Conservation (phyloP, 371 early-diverging fungal species). For the Haplosporangium sp. region DNA sequence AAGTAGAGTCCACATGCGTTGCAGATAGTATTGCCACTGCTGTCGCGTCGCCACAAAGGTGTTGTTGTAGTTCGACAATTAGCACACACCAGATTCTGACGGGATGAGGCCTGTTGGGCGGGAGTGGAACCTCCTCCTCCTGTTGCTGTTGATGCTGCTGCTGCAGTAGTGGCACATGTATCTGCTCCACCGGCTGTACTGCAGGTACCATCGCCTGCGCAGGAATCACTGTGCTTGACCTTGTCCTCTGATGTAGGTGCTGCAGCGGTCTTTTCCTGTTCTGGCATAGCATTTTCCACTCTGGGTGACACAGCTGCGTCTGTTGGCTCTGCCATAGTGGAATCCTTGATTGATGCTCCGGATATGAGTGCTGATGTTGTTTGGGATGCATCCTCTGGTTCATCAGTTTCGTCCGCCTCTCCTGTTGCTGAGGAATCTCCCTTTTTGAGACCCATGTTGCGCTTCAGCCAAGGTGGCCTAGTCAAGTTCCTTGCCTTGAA, state of each 20-base stretch:
- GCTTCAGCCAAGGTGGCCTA: slow-evolving; percentile 84
- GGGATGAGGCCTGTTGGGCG: slow-evolving; percentile 36
- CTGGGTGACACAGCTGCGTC: not conserved
- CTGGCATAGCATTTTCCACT: not conserved
- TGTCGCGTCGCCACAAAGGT: slow-evolving; percentile 91
- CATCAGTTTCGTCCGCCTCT: slow-evolving; percentile 38
- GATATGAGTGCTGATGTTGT: not conserved
- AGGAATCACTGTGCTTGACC: too few species aligned
- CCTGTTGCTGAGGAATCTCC: slow-evolving; percentile 14
- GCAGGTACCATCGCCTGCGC: too few species aligned
- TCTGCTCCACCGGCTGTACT: too few species aligned
- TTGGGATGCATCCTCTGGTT: slow-evolving; percentile 13
- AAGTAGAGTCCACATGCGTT: slow-evolving; percentile 92
- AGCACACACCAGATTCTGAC: slow-evolving; percentile 72
- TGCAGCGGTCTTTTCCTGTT: too few species aligned
- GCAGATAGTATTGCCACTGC: slow-evolving; percentile 80
- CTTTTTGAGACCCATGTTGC: slow-evolving; percentile 56
- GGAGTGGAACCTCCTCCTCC: too few species aligned
- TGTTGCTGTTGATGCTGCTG: not conserved
- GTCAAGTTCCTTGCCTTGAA: slow-evolving; percentile 84
- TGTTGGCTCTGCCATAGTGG: not conserved
- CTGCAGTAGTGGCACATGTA: too few species aligned
- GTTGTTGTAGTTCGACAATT: slow-evolving; percentile 88
- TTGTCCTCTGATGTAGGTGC: too few species aligned
- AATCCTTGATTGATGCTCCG: not conserved